These are phyloP conservation scores for Cercophora sp. DNA, from an alignment of 495 filamentous ascomycete genomes.

Conservation along the genomic window DNA sequence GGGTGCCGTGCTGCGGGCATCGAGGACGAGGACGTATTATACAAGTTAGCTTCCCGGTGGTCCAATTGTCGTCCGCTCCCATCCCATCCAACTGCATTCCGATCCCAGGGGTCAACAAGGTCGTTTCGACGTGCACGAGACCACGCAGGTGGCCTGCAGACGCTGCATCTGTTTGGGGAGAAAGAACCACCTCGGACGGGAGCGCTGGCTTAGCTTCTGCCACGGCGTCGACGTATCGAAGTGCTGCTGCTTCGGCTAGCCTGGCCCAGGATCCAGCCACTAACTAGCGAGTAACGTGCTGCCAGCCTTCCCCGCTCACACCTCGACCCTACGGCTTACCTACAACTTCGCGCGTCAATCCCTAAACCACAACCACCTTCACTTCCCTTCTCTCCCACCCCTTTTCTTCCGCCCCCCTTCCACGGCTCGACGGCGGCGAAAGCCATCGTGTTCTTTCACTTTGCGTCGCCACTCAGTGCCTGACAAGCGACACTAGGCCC, in stretches of 20 bases:
- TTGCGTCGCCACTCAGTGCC: not conserved
- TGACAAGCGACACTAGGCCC: constrained; percentile 14
- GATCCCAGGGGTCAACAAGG: not conserved
- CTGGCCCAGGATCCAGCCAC: constrained; percentile 24
- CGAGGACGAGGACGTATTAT: not conserved
- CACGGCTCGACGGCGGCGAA: constrained; percentile 19
- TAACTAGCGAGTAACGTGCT: constrained; percentile 19
- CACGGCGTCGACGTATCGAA: constrained; percentile 24
- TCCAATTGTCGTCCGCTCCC: not conserved
- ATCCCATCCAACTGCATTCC: not conserved
- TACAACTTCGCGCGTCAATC: constrained; percentile 22
- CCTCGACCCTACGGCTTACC: constrained; percentile 21
- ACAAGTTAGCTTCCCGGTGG: no score
- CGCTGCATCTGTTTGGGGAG: constrained; percentile 1
- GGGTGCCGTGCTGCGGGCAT: not conserved
- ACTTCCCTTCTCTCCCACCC: constrained; percentile 22
- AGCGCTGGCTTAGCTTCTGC: constrained; percentile 19
- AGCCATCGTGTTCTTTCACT: constrained; percentile 4
- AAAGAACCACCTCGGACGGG: constrained; percentile 7
- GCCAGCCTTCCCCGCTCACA: constrained; percentile 20
- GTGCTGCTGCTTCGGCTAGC: constrained; percentile 20
- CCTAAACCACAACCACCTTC: constrained; percentile 21
- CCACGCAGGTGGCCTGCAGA: constrained; percentile 6
- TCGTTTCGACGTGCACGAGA: not conserved
- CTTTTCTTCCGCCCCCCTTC: constrained; percentile 16